Base-by-base conservation (phyloP, 2,329 filamentous ascomycete species). In the Claviceps cyperi region DNA sequence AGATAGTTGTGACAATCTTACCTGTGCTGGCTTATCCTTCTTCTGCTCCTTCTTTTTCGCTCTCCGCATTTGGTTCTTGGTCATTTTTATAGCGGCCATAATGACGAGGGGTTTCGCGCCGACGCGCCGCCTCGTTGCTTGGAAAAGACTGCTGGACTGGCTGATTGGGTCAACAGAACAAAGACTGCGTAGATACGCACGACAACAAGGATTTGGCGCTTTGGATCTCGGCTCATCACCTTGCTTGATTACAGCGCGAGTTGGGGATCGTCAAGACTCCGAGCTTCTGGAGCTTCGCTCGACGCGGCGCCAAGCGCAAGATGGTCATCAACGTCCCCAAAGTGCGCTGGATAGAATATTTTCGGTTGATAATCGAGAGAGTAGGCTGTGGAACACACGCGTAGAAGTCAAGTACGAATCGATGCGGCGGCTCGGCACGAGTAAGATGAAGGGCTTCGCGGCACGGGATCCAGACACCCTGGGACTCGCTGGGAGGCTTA, bases 31-130 rank as follows among this genome's bases (percentile, higher is more conserved):
- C 57, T 76, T 70, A 56, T 78, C 68, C 61, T 81, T 81, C 71
- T 94, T 94, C 64, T 87, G 80, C 60, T 88, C 85, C 81, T 95
- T 96, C 78, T 92, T 95, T 74, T 91, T 90, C 46, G 88, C 86
- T 66, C 91, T 82, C 66, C 89, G 80, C 73, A 90, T 83, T 69
- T 94, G 88, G 69, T 96, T 96, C 74, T 96, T 97, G 65, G 84
- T 89, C 73, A 84, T 81, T 72, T 91, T 94, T 57, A 75, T 67
- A 56, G 72, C 66, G 60, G 77, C 78, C 80, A 83, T 83, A 62
- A 66, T 72, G 61, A 58, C 47, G 48, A 48, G 14, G 56, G 51
- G 52, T 41, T 52, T 50, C 55, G 57, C 56, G 61, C 58, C 54
- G 49, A 52, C 56, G 56, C 54, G 56, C 55, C 52, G 58, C 54